Conservation (phyloP, 371 early-diverging fungal genomes). For the Chytridiales sp. region DNA sequence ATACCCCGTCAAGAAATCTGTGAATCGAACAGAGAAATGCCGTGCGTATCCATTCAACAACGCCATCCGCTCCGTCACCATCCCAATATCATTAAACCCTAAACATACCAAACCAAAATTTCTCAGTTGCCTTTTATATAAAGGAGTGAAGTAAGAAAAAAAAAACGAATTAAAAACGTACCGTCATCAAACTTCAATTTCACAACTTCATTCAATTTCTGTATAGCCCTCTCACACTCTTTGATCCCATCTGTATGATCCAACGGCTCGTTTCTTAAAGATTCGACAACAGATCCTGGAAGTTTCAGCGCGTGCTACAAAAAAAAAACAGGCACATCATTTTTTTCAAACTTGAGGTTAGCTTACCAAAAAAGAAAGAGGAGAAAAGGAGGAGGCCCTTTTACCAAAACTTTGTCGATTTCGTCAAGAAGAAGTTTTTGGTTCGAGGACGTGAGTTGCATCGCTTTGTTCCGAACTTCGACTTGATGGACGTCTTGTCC, state of each 20-base stretch:
- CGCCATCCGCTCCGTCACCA: conserved; percentile 76
- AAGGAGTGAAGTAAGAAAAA: not conserved
- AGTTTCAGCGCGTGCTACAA: conserved; percentile 54
- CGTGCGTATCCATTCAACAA: conserved; percentile 73
- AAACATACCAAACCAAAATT: conserved; percentile 2
- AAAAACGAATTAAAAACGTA: conserved; percentile 12
- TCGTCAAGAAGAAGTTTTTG: conserved; percentile 80
- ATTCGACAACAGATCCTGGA: conserved; percentile 66
- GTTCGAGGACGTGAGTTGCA: conserved; percentile 84
- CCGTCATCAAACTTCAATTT: conserved; percentile 70
- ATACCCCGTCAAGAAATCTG: conserved; percentile 70
- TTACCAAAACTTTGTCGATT: conserved; percentile 75
- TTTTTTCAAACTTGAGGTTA: not conserved
- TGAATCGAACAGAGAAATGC: conserved; percentile 74
- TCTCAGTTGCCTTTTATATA: not conserved
- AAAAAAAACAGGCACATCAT: not conserved
- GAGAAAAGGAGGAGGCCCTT: too few relatives aligned
- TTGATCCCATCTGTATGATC: conserved; percentile 74
- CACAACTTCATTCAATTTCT: conserved; percentile 75
- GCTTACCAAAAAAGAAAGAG: too few relatives aligned
- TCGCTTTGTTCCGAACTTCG: conserved; percentile 84
- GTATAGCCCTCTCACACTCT: conserved; percentile 76
- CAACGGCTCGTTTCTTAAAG: conserved; percentile 78
- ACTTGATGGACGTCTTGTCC: conserved; percentile 94
- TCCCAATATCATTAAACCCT: conserved; percentile 66